Conservation (phyloP, 306 rosid species). For the Vachellia collinsii region DNA sequence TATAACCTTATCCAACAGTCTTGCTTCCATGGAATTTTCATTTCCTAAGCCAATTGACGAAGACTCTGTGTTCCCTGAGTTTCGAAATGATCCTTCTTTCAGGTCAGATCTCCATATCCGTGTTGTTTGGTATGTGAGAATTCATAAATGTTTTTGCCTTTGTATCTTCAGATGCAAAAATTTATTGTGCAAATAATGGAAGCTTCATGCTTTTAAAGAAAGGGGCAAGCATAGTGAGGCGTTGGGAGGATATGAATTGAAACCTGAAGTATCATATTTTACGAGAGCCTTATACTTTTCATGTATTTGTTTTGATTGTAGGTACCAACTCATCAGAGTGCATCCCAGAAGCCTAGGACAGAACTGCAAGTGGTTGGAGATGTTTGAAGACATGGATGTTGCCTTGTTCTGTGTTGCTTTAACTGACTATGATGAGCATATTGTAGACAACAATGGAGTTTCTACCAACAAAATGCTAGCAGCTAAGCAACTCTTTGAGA, state of each 20-base stretch:
- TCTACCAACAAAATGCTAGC: slow-evolving; percentile 65
- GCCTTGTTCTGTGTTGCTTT: slow-evolving; percentile 64
- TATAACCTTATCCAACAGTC: slow-evolving; percentile 56
- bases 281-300: not conserved
- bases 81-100: slow-evolving; percentile 47
- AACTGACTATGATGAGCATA: slow-evolving; percentile 65
- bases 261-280: not conserved
- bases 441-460: slow-evolving; percentile 50
- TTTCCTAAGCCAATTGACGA: slow-evolving; percentile 49
- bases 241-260: no score
- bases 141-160: not conserved
- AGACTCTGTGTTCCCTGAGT: slow-evolving; percentile 41
- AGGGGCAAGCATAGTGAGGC: no score
- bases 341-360: slow-evolving; percentile 65
- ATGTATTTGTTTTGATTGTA: slow-evolving; percentile 21
- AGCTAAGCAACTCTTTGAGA: slow-evolving; percentile 67
- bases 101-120: slow-evolving; percentile 48
- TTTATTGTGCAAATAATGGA: no score
- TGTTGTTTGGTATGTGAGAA: not conserved
- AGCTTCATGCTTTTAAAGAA: no score
- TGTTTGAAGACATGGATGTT: slow-evolving; percentile 69
- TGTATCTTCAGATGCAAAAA: not conserved
- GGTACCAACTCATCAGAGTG: slow-evolving; percentile 69
- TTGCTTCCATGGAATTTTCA: slow-evolving; percentile 63
- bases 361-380: slow-evolving; percentile 69